Percentiles rank a stretch among this genome's conserved stretches.
phyloP scores from a whole-genome alignment of 2,329 filamentous ascomycete genomes.

The Trichophyton mentagrophytes region DNA sequence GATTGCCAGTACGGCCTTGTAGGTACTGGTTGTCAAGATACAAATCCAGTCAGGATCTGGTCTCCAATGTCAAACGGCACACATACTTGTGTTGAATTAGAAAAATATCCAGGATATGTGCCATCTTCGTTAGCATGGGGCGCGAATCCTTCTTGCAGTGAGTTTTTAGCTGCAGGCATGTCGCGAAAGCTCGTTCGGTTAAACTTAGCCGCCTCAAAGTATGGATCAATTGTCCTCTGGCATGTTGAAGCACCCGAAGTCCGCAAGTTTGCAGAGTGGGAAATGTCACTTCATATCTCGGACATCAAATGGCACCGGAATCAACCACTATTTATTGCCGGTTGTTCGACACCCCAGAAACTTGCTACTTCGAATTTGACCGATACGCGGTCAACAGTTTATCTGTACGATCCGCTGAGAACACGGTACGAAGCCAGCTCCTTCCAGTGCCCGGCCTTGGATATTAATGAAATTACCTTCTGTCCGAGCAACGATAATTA shows the following conservation, averaged over 20 bases:
- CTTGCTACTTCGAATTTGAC: conserved; percentile 20
- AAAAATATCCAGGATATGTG: background rate
- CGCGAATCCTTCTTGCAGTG: conserved; percentile 21
- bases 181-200: conserved; percentile 25
- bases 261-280: conserved; percentile 9
- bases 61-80: background rate
- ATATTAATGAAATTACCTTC: conserved; percentile 49
- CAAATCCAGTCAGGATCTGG: conserved; percentile 26
- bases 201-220: conserved; percentile 11
- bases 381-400: conserved; percentile 37
- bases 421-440: conserved; percentile 29
- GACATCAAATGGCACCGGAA: conserved; percentile 46
- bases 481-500: conserved; percentile 36
- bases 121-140: conserved; percentile 41
- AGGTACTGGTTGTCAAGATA: conserved; percentile 37
- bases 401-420: conserved; percentile 37
- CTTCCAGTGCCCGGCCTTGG: conserved; percentile 45
- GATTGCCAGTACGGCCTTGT: conserved; percentile 26
- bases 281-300: conserved; percentile 43
- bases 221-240: background rate
- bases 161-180: conserved; percentile 45
- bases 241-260: conserved; percentile 30
- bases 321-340: conserved; percentile 41
- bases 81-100: background rate
- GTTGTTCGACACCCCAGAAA: conserved; percentile 14